Conservation (phyloP, 1,284 basidiomycete genomes). For the Sporisorium scitamineum region DNA sequence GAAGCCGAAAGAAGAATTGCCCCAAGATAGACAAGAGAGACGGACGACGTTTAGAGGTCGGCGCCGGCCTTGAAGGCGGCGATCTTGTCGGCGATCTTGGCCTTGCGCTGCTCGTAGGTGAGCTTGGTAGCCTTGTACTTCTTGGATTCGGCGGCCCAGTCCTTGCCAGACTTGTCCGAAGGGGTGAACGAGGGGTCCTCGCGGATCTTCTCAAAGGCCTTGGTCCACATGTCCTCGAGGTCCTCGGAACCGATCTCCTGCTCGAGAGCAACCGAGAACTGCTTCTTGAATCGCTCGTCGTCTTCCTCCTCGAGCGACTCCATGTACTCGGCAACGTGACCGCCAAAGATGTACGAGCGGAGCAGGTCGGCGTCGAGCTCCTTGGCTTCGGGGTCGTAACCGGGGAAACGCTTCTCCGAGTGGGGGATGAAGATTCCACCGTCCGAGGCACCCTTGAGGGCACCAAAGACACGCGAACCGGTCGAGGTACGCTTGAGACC, state of each 20-base stretch:
- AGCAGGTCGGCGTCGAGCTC: constrained; percentile 92
- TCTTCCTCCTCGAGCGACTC: constrained; percentile 99
- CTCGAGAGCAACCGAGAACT: constrained; percentile 93
- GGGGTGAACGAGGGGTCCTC: constrained; percentile 92
- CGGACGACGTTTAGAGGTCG: constrained; percentile 18
- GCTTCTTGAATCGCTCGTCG: constrained; percentile 99
- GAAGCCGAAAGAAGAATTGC: constrained; percentile 22
- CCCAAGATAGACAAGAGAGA: background rate
- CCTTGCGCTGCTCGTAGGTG: constrained; percentile 77
- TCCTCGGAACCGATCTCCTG: constrained; percentile 96
- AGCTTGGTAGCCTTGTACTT: constrained; percentile 82
- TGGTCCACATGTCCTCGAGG: constrained; percentile 94
- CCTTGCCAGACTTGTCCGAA: constrained; percentile 83
- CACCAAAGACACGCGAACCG: constrained; percentile 97
- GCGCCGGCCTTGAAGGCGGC: constrained; percentile 58
- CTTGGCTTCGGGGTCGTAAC: constrained; percentile 94
- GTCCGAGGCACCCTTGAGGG: constrained; percentile 98
- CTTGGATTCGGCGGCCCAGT: constrained; percentile 88
- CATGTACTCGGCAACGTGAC: constrained; percentile 99
- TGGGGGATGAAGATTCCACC: constrained; percentile 99
- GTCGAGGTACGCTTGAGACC: constrained; percentile 98
- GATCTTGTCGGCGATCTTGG: constrained; percentile 66
- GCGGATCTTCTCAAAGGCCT: constrained; percentile 84
- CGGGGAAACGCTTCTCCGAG: constrained; percentile 98
- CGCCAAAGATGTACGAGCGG: constrained; percentile 98